phyloP scores from a whole-genome alignment of 768 basidiomycete genomes.

The Amanita molliuscula region DNA sequence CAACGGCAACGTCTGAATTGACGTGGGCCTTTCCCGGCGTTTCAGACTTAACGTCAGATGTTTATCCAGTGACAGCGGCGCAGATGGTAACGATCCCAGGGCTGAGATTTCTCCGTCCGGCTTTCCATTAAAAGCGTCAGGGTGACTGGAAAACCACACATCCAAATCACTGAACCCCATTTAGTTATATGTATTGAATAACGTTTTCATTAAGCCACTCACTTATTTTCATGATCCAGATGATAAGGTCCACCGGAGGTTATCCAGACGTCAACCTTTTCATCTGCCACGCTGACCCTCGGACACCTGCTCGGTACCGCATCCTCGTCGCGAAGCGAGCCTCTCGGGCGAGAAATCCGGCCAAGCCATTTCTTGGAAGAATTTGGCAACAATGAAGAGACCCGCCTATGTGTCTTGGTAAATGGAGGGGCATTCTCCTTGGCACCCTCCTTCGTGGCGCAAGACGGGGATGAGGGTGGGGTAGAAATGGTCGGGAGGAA shows the following conservation, averaged over 20 bases:
- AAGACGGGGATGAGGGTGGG: not conserved
- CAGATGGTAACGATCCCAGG: not conserved
- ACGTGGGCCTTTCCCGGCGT: slow-evolving; percentile 9
- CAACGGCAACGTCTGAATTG: slow-evolving; percentile 18
- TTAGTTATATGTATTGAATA: not conserved
- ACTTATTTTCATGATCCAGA: slow-evolving; percentile 17
- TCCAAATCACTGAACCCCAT: too few relatives aligned
- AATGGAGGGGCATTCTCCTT: not conserved
- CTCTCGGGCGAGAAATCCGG: not conserved
- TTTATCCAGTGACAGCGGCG: not conserved
- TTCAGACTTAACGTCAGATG: slow-evolving; percentile 2
- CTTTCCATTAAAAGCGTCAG: not conserved
- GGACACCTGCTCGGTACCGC: not conserved
- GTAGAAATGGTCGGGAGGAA: not conserved
- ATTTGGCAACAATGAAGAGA: not conserved
- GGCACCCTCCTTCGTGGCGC: not conserved
- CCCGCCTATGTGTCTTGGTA: not conserved
- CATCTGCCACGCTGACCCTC: not conserved
- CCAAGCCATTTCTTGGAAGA: not conserved
- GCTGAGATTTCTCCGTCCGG: not conserved
- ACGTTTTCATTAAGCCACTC: not conserved
- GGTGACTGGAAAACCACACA: not conserved
- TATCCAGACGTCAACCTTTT: slow-evolving; percentile 21
- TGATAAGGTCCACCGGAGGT: slow-evolving; percentile 21
- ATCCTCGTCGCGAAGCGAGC: not conserved